Evolutionary conservation across 139 green algal species (phyloP).

Genomic region (Tetradesmus lagerheimii): DNA sequence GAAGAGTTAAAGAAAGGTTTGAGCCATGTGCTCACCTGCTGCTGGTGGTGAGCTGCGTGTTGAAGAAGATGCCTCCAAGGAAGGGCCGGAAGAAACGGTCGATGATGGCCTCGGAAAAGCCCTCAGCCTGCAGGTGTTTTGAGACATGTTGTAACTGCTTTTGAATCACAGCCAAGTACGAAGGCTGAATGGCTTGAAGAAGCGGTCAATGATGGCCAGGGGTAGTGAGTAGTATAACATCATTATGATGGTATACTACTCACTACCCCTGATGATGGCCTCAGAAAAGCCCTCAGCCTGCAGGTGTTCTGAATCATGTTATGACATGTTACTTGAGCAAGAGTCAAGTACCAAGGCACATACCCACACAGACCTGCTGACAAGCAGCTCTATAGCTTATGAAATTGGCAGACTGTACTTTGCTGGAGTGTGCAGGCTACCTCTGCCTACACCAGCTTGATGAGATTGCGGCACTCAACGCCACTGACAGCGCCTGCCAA

Average conservation of each 20-base stretch:
- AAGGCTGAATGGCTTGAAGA: slow-evolving; percentile 99
- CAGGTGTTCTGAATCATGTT: background rate
- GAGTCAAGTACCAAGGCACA: background rate
- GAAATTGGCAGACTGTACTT: too few species aligned
- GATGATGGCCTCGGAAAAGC: slow-evolving; percentile 91
- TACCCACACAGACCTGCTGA: background rate
- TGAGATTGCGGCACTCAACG: too few species aligned
- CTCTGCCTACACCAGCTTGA: too few species aligned
- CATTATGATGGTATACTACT: too few species aligned
- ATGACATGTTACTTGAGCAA: too few species aligned
- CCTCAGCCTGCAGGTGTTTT: slow-evolving; percentile 69
- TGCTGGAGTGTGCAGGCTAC: too few species aligned
- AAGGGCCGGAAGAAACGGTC: slow-evolving; percentile 98
- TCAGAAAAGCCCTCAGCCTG: slow-evolving; percentile 88
- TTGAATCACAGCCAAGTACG: too few species aligned
- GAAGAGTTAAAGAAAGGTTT: too few species aligned
- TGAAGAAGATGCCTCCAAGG: slow-evolving; percentile 99
- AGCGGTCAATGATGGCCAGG: too few species aligned
- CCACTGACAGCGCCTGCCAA: too few species aligned
- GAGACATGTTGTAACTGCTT: background rate
- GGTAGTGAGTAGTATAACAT: too few species aligned
- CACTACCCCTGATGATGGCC: slow-evolving; percentile 90
- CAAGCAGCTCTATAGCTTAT: too few species aligned
- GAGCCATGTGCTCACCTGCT: slow-evolving; percentile 9
- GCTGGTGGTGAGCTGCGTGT: slow-evolving; percentile 81